Evolutionary conservation across 228 moss, liverwort and hornwort species (phyloP).

Genomic region (Sphagnum magellanicum): DNA sequence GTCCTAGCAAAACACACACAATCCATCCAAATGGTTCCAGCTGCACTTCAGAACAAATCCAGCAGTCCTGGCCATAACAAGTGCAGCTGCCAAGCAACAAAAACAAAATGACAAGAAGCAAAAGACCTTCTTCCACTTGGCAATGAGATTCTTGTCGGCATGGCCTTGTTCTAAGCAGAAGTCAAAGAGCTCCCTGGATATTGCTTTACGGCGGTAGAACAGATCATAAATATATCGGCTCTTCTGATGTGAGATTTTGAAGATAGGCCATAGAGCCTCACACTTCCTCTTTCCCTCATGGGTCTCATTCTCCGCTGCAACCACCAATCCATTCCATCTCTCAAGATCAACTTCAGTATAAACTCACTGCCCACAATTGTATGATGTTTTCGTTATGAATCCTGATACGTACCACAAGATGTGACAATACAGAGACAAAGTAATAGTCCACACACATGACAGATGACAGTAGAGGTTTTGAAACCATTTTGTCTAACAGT

Average conservation of each 20-base stretch:
- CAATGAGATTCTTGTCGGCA: slow-evolving; percentile 89
- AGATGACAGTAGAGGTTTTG: too few species aligned
- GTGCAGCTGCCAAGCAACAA: neutral
- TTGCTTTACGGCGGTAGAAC: slow-evolving; percentile 91
- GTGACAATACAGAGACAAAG: too few species aligned
- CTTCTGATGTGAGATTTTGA: slow-evolving; percentile 97
- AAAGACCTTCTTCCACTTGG: slow-evolving; percentile 97
- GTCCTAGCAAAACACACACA: too few species aligned
- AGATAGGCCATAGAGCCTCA: slow-evolving; percentile 98
- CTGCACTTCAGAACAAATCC: too few species aligned
- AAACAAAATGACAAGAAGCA: neutral
- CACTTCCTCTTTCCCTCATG: slow-evolving; percentile 99
- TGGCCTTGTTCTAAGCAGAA: slow-evolving; percentile 98
- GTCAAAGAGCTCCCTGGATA: slow-evolving; percentile 83
- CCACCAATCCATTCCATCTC: slow-evolving; percentile 1
- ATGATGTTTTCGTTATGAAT: too few species aligned
- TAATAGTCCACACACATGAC: too few species aligned
- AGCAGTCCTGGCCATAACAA: too few species aligned
- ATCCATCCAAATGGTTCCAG: too few species aligned
- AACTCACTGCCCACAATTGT: too few species aligned
- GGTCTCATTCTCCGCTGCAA: slow-evolving; percentile 94
- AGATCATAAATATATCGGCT: slow-evolving; percentile 94
- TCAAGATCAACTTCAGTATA: neutral
- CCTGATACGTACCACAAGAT: too few species aligned
- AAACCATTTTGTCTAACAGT: too few species aligned